Conservation (phyloP, 768 basidiomycete genomes). For the Hirschioporus abietinus region DNA sequence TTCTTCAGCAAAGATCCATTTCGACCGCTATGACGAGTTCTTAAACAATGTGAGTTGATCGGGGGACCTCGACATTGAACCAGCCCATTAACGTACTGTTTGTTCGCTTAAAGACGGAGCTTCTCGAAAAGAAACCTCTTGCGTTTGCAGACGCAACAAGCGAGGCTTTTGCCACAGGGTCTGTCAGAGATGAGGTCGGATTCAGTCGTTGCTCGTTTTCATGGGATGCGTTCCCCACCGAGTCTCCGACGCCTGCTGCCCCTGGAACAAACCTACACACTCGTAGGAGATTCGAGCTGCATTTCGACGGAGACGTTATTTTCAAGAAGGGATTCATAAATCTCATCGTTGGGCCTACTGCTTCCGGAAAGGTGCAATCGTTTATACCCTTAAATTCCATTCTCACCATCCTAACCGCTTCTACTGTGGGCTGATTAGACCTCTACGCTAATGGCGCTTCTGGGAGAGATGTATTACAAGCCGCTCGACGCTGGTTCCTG, state of each 20-base stretch:
- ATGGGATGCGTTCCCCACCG: slow-evolving; percentile 38
- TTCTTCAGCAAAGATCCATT: slow-evolving; percentile 51
- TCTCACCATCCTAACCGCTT: slow-evolving; percentile 11
- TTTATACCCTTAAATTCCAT: neutral
- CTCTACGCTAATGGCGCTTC: slow-evolving; percentile 26
- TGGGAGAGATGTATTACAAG: slow-evolving; percentile 29
- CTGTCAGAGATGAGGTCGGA: slow-evolving; percentile 33
- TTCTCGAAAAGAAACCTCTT: neutral
- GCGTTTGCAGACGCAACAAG: neutral
- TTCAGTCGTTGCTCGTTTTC: slow-evolving; percentile 50
- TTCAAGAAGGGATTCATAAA: slow-evolving; percentile 42
- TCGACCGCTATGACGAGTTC: slow-evolving; percentile 53
- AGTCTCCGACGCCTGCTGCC: neutral
- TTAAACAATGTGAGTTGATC: slow-evolving; percentile 25
- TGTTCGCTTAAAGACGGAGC: neutral
- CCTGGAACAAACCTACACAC: neutral
- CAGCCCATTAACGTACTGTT: neutral
- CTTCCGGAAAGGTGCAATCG: slow-evolving; percentile 19
- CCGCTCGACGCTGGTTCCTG: slow-evolving; percentile 26
- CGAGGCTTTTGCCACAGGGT: neutral
- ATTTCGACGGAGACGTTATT: slow-evolving; percentile 43
- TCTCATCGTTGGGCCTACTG: slow-evolving; percentile 27
- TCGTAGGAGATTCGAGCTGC: slow-evolving; percentile 39
- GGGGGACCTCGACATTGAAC: slow-evolving; percentile 4
- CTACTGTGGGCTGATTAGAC: slow-evolving; percentile 17